Evolutionary conservation across 495 filamentous ascomycete genomes (phyloP).

Genomic region (Neurospora pannonica): DNA sequence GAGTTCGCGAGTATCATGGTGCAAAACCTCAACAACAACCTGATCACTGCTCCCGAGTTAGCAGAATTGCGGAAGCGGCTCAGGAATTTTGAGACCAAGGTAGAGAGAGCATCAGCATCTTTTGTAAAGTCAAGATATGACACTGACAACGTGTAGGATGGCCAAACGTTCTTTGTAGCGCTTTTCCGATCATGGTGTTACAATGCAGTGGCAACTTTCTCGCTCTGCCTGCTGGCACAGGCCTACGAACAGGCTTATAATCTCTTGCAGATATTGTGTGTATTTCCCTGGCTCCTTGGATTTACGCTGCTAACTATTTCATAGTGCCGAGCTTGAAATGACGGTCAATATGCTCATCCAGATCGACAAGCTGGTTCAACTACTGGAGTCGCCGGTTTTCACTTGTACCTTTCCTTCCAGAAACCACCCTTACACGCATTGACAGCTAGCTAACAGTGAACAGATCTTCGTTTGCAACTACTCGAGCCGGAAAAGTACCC

Average conservation of each 20-base stretch:
- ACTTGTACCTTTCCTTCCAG: conserved; percentile 55
- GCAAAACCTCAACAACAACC: conserved; percentile 96
- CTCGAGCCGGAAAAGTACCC: conserved; percentile 97
- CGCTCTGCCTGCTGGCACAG: conserved; percentile 88
- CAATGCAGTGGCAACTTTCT: conserved; percentile 96
- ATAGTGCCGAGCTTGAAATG: conserved; percentile 93
- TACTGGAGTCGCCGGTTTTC: conserved; percentile 95
- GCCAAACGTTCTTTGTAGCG: conserved; percentile 88
- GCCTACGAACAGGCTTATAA: conserved; percentile 98
- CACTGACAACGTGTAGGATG: conserved; percentile 49
- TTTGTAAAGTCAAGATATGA: conserved; percentile 1
- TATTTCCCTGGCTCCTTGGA: neutral
- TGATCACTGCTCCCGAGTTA: conserved; percentile 94
- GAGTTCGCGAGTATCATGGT: conserved; percentile 99
- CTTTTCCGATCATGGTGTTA: conserved; percentile 97
- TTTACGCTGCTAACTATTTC: conserved; percentile 6
- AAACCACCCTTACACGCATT: neutral
- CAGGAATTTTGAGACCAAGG: conserved; percentile 79
- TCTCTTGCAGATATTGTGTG: conserved; percentile 89
- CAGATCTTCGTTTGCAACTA: conserved; percentile 89
- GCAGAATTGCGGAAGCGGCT: conserved; percentile 83
- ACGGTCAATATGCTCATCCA: conserved; percentile 98
- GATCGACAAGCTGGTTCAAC: conserved; percentile 96
- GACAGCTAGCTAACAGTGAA: conserved; percentile 5
- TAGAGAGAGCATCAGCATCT: conserved; percentile 19